Percentiles rank a stretch among this genome's conserved stretches.
Evolutionary conservation across 2,329 filamentous ascomycete species (phyloP).

Genomic region (Rhynchosporium secalis): DNA sequence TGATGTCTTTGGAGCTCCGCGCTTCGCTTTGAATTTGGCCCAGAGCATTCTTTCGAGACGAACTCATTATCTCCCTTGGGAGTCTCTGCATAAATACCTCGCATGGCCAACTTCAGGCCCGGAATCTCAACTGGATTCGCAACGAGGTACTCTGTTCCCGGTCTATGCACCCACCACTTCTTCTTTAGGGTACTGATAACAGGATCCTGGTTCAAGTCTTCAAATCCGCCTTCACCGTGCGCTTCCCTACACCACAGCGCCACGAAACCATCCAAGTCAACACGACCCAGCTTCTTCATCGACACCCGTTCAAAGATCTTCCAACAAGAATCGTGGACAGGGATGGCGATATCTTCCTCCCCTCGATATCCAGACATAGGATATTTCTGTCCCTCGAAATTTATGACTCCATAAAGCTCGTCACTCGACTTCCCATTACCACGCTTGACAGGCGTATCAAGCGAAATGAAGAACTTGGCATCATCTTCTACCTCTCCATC

Average conservation of each 20-base stretch:
- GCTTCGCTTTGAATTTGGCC: not conserved
- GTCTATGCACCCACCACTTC: slow-evolving; percentile 16
- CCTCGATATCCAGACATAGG: not conserved
- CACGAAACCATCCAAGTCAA: slow-evolving; percentile 25
- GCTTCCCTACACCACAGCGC: slow-evolving; percentile 21
- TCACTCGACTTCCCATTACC: not conserved
- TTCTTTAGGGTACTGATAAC: slow-evolving; percentile 1
- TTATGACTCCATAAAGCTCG: slow-evolving; percentile 1
- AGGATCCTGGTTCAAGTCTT: slow-evolving; percentile 15
- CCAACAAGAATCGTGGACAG: slow-evolving; percentile 25
- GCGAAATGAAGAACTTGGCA: slow-evolving; percentile 18
- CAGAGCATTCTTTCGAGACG: not conserved
- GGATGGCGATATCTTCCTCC: slow-evolving; percentile 8
- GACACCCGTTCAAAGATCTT: slow-evolving; percentile 25
- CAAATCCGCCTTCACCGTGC: slow-evolving; percentile 21
- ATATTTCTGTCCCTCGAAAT: slow-evolving; percentile 13
- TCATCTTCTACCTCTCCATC: not conserved
- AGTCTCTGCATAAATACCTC: not conserved
- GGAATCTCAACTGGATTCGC: slow-evolving; percentile 22
- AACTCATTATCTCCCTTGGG: slow-evolving; percentile 8
- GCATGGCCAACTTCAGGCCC: slow-evolving; percentile 11
- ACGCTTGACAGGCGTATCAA: slow-evolving; percentile 11
- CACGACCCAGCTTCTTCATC: slow-evolving; percentile 15
- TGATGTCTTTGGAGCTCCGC: not conserved
- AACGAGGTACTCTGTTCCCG: slow-evolving; percentile 24